These are phyloP conservation scores for Elaeis oleifera DNA, from an alignment of 202 grass and related monocot species.

Conservation along the genomic window DNA sequence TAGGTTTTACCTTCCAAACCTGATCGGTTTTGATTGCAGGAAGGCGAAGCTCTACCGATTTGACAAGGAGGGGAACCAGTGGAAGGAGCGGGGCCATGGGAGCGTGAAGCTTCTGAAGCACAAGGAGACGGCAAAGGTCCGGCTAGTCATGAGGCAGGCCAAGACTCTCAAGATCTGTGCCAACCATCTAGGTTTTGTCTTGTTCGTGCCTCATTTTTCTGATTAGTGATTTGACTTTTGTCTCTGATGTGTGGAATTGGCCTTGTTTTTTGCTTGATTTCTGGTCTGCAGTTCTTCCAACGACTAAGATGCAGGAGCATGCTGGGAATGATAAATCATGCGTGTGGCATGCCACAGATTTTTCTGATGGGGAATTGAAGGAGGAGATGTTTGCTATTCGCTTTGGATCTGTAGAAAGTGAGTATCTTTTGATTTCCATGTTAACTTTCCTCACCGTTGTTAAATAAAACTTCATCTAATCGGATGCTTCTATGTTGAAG, in stretches of 20 bases:
- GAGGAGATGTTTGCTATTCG: constrained; percentile 19
- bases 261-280: not conserved
- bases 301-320: constrained; percentile 17
- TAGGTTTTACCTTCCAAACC: not conserved
- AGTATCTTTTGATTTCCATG: not conserved
- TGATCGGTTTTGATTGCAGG: constrained; percentile 5
- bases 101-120: constrained; percentile 16
- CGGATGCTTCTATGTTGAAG: too few species aligned
- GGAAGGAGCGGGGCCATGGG: constrained; percentile 15
- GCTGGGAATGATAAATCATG: constrained; percentile 14
- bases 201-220: too few species aligned
- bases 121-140: constrained; percentile 12
- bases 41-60: constrained; percentile 21
- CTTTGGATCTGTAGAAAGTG: constrained; percentile 12
- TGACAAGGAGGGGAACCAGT: constrained; percentile 19
- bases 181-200: constrained; percentile 15
- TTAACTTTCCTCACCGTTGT: too few species aligned
- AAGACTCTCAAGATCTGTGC: constrained; percentile 20
- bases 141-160: constrained; percentile 17
- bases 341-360: constrained; percentile 20
- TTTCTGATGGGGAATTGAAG: constrained; percentile 13
- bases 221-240: not conserved
- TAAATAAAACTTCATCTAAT: too few species aligned
- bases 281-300: constrained; percentile 7
- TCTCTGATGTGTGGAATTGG: not conserved